Evolutionary conservation across 768 basidiomycete genomes (phyloP), one percentile per base, ranked within the genome.

Genomic region (Cubamyces lactineus): DNA sequence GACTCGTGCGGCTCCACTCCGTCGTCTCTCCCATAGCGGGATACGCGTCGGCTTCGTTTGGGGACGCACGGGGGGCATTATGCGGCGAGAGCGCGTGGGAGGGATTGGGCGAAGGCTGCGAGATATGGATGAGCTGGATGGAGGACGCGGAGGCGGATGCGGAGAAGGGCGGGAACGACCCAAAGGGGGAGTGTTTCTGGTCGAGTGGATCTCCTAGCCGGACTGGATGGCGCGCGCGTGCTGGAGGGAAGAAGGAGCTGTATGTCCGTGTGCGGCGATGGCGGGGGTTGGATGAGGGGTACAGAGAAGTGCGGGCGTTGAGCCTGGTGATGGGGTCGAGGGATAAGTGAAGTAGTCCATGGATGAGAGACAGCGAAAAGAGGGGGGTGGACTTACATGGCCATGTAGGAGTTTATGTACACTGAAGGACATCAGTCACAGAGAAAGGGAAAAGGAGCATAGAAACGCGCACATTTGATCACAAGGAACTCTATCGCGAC

Each of bases 381-480:
- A 11, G 4, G 24, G 15, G 23, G 15, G 30, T n/a, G 24, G 12
- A 28, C 62, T 42, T 24, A 68, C 67, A 68, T 65, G 5, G 67
- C 67, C 43, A 68, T 38, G 51, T 63, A 68, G 9, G 67, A 68
- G 59, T 68, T 68, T 51, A 68, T 64, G 59, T 68, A 68, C 28
- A 68, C 67, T 68, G 16, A 12, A 17, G 21, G 39, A 7, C 1
- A 9, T 50, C 2, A 40, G 41, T 21, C 4, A 16, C 28, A 12
- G 19, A 21, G 26, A 8, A 24, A 9, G 7, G 28, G 9, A 28
- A 17, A 2, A 12, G 21, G 40, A 16, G 40, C 26, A 43, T 3
- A 17, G 45, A 2, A 1, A 23, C 23, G 53, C 67, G 17, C 40
- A 68, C 67, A 34, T 43, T 68, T 68, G 51, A 64, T 65, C 16